A percentile compares a stretch with the other conserved stretches of the same genome.
phyloP scores from a whole-genome alignment of 1,284 basidiomycete genomes.

The Melampsora americana region DNA sequence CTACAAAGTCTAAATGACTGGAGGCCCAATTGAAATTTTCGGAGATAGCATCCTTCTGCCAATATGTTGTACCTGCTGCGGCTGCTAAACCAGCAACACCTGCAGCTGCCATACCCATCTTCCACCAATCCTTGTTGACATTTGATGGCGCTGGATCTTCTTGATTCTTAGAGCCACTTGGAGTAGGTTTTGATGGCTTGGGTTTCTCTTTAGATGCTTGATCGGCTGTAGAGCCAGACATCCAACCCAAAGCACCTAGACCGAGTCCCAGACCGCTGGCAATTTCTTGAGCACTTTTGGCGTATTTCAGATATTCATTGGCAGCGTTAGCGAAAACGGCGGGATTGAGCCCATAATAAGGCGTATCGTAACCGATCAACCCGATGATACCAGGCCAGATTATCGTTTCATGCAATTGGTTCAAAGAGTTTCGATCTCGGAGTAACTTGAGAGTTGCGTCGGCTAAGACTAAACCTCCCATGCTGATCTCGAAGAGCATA shows the following conservation, averaged over 20 bases:
- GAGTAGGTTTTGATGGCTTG: background rate
- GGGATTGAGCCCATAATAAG: slow-evolving; percentile 37
- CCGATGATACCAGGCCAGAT: slow-evolving; percentile 42
- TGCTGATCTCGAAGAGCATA: background rate
- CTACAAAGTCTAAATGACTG: slow-evolving; percentile 38
- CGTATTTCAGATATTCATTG: slow-evolving; percentile 18
- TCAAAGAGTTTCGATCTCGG: slow-evolving; percentile 23
- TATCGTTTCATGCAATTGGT: slow-evolving; percentile 14
- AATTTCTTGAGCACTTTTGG: slow-evolving; percentile 28
- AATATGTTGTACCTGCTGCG: slow-evolving; percentile 36
- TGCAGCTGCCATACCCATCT: slow-evolving; percentile 26
- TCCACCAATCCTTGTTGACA: slow-evolving; percentile 18
- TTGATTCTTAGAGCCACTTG: background rate
- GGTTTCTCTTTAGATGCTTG: background rate
- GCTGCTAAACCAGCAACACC: slow-evolving; percentile 34
- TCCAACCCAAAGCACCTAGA: background rate
- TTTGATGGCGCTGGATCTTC: background rate
- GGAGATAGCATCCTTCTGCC: slow-evolving; percentile 36
- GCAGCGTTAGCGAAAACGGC: slow-evolving; percentile 27
- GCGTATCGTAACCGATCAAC: slow-evolving; percentile 36
- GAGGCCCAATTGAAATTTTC: slow-evolving; percentile 30
- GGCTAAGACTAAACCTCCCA: slow-evolving; percentile 38
- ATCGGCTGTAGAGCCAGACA: background rate
- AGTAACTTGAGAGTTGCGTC: slow-evolving; percentile 35
- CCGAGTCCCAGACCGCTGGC: slow-evolving; percentile 18